Evolutionary conservation across 2,329 filamentous ascomycete genomes (phyloP), one percentile per base, ranked within the genome.

Genomic region (Sclerotinia subarctica): DNA sequence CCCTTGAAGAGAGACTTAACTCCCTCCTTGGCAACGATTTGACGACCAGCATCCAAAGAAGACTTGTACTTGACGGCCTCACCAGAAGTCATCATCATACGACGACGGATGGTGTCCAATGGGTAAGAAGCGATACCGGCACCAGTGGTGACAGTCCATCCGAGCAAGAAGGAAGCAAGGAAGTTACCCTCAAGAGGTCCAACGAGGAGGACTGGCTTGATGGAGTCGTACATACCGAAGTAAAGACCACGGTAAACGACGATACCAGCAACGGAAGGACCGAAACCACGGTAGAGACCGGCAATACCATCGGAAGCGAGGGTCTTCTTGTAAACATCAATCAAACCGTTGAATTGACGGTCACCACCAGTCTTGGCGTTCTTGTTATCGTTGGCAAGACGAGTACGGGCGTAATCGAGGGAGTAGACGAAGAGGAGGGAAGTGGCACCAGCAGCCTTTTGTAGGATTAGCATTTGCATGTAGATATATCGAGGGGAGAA

Each of bases 271-370:
- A 99, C 95, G 80, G 95, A 99, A 83, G 96, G 95, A 88, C 94
- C 93, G 92, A 99, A 99, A 88, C 95, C 95, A 96, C 95, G 95
- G 93, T 99, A 99, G 81, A 99, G 94, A 96, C 95, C 95, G 81
- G 90, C 91, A 86, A 99, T 88, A 96, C 95, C 95, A 83, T 99
- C 95, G 79, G 93, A 92, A 78, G 95, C 94, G 79, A 99, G 89
- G 79, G 95, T 99, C 95, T 99, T 99, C 88, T 93, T 93, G 94
- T 99, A 99, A 85, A 99, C 95, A 79, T 99, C 95, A 76, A 99
- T 83, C 79, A 99, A 91, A 84, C 95, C 95, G 90, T 98, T 98
- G 93, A 98, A 99, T 88, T 99, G 95, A 84, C 95, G 95, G 76
- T 94, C 94, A 89, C 95, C 95, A 85, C 92, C 91, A 80, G 88